Conservation (phyloP, 2,329 filamentous ascomycete genomes). For the Aspergillus jensenii region DNA sequence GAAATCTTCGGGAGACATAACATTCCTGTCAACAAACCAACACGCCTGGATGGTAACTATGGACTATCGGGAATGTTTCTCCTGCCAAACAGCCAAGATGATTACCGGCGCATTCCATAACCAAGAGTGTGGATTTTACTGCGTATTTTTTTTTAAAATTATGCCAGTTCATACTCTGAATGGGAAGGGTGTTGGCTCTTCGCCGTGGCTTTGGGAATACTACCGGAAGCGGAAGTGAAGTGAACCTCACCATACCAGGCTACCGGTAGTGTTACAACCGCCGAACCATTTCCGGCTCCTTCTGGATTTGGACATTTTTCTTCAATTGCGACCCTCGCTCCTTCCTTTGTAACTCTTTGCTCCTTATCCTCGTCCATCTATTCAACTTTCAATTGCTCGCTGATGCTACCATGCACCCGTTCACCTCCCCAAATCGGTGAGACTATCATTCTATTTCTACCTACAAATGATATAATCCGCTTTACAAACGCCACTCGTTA, state of each 20-base stretch:
- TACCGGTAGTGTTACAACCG: background rate
- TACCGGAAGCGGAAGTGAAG: conserved; percentile 23
- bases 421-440: background rate
- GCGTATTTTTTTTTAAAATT: background rate
- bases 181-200: background rate
- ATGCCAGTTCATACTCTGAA: background rate
- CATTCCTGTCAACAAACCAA: conserved; percentile 13
- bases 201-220: conserved; percentile 1
- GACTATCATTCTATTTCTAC: conserved; percentile 13
- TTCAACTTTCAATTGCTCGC: background rate
- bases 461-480: conserved; percentile 17
- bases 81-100: background rate
- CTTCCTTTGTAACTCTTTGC: conserved; percentile 9
- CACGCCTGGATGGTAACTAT: background rate
- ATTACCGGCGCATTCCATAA: background rate
- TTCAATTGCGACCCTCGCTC: conserved; percentile 8
- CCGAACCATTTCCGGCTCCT: conserved; percentile 9
- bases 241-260: conserved; percentile 6
- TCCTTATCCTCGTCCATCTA: background rate
- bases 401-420: conserved; percentile 3
- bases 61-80: conserved; percentile 4
- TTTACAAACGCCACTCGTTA: conserved; percentile 15
- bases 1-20: background rate
- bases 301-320: background rate
- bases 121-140: background rate